A percentile compares a stretch with the other conserved stretches of the same genome.
These are phyloP conservation scores for Colletotrichum sidae DNA, from an alignment of 2,329 filamentous ascomycete species.

Conservation along the genomic window DNA sequence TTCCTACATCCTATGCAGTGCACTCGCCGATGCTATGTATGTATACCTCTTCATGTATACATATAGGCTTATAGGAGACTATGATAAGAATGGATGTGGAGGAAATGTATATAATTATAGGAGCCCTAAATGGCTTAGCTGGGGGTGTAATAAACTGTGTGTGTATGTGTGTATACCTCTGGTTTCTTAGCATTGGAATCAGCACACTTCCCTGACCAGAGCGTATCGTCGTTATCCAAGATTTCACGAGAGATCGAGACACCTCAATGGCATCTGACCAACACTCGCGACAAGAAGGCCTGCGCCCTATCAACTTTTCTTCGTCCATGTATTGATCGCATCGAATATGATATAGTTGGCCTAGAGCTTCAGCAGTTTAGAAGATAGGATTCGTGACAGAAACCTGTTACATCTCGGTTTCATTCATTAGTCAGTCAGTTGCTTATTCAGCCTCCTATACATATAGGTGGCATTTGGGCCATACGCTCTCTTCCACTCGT, in stretches of 20 bases:
- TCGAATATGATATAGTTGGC: conserved; percentile 4
- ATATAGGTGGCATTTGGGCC: too few relatives aligned
- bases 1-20: conserved; percentile 14
- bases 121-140: too few relatives aligned
- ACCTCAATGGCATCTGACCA: conserved; percentile 4
- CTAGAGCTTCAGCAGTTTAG: conserved; percentile 3
- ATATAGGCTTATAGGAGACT: too few relatives aligned
- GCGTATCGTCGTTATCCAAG: conserved; percentile 6
- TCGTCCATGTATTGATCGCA: background rate
- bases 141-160: too few relatives aligned
- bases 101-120: too few relatives aligned
- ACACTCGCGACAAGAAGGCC: conserved; percentile 1
- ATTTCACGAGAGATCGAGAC: conserved; percentile 9
- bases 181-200: conserved; percentile 11
- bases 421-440: too few relatives aligned
- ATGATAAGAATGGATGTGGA: too few relatives aligned
- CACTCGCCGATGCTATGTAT: conserved; percentile 8
- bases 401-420: too few relatives aligned
- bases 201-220: conserved; percentile 7
- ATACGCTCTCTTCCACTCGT: too few relatives aligned
- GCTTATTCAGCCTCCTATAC: too few relatives aligned
- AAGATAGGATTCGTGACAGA: conserved; percentile 3
- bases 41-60: too few relatives aligned
- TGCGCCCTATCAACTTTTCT: conserved; percentile 3
- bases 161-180: too few relatives aligned